A percentile compares a stretch with the other conserved stretches of the same genome.
These are phyloP conservation scores for Brachypodium distachyon DNA, from an alignment of 202 grass and related monocot species.

Conservation along the genomic window DNA sequence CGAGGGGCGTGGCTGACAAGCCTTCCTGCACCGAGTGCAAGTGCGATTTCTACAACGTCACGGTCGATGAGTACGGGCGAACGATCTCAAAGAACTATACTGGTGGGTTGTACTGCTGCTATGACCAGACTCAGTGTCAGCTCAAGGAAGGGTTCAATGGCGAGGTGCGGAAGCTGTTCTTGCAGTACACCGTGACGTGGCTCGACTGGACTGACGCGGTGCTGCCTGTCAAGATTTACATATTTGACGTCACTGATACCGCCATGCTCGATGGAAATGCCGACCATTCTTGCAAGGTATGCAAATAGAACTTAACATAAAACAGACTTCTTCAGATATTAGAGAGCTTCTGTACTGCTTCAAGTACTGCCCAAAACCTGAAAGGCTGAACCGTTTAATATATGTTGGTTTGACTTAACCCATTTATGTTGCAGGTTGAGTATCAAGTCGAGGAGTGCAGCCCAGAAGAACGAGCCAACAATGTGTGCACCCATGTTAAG, in stretches of 20 bases:
- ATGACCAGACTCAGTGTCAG: slow-evolving; percentile 55
- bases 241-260: slow-evolving; percentile 51
- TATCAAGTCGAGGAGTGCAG: slow-evolving; percentile 37
- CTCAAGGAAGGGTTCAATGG: slow-evolving; percentile 31
- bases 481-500: slow-evolving; percentile 38
- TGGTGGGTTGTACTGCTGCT: slow-evolving; percentile 68
- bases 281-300: slow-evolving; percentile 47
- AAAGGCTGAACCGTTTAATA: not conserved
- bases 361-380: not conserved
- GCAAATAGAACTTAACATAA: not conserved
- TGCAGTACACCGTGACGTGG: slow-evolving; percentile 76
- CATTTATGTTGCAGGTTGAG: slow-evolving; percentile 13
- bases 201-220: slow-evolving; percentile 38
- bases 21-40: slow-evolving; percentile 74
- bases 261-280: not conserved
- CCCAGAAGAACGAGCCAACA: slow-evolving; percentile 26
- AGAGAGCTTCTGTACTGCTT: not conserved
- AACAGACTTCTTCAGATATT: not conserved
- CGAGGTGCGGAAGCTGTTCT: slow-evolving; percentile 38
- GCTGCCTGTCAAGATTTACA: slow-evolving; percentile 69
- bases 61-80: slow-evolving; percentile 41
- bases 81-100: slow-evolving; percentile 18
- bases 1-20: slow-evolving; percentile 36
- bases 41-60: slow-evolving; percentile 66
- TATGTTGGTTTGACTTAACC: not conserved